Conservation (phyloP, 2,329 filamentous ascomycete genomes). For the Curvularia eragrostidis region DNA sequence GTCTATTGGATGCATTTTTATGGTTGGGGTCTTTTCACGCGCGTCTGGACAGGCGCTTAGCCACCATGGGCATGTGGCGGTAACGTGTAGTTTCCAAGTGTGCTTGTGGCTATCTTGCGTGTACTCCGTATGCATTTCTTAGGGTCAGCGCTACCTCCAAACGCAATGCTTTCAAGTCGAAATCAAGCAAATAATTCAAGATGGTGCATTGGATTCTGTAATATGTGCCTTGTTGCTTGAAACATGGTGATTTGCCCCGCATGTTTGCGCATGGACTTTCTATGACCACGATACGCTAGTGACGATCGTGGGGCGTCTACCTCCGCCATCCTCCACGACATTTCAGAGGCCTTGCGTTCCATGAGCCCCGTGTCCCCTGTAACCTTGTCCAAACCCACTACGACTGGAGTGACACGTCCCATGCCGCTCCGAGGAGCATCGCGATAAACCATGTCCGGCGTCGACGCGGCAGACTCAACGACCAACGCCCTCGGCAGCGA, state of each 20-base stretch:
- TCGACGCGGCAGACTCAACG: slow-evolving; percentile 41
- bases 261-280: slow-evolving; percentile 20
- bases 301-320: slow-evolving; percentile 20
- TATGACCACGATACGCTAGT: slow-evolving; percentile 16
- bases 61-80: slow-evolving; percentile 17
- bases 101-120: slow-evolving; percentile 5
- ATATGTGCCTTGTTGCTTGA: slow-evolving; percentile 5
- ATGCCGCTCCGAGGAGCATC: slow-evolving; percentile 49
- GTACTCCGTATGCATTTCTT: slow-evolving; percentile 9
- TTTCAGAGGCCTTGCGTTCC: slow-evolving; percentile 17
- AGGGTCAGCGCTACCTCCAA: slow-evolving; percentile 11
- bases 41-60: slow-evolving; percentile 9
- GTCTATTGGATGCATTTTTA: slow-evolving; percentile 3
- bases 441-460: slow-evolving; percentile 49
- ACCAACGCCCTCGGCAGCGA: slow-evolving; percentile 25
- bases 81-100: slow-evolving; percentile 21
- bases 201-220: background rate
- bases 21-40: background rate
- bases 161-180: slow-evolving; percentile 1
- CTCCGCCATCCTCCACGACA: slow-evolving; percentile 18
- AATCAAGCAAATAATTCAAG: slow-evolving; percentile 2
- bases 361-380: slow-evolving; percentile 14
- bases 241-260: slow-evolving; percentile 13
- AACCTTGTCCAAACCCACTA: slow-evolving; percentile 11
- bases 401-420: slow-evolving; percentile 24